Conservation (phyloP, 768 basidiomycete genomes). For the Coprinopsis marcescibilis region DNA sequence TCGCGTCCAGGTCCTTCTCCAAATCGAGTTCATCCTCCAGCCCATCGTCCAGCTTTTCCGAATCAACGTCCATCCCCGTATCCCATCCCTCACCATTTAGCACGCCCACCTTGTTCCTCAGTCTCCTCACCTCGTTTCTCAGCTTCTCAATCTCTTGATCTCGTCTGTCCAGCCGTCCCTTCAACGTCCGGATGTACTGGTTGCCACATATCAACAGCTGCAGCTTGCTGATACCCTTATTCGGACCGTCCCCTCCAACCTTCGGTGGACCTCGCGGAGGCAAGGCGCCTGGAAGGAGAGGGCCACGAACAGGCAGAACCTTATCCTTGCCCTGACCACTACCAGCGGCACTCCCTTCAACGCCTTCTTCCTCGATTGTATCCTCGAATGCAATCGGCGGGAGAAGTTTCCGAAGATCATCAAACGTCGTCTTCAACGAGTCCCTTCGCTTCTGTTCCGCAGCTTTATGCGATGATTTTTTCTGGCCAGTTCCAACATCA, state of each 20-base stretch:
- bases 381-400: slow-evolving; percentile 85
- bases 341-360: background rate
- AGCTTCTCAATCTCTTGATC: slow-evolving; percentile 72
- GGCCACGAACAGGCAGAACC: slow-evolving; percentile 14
- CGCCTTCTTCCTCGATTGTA: slow-evolving; percentile 39
- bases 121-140: slow-evolving; percentile 57
- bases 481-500: slow-evolving; percentile 17
- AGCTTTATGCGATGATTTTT: slow-evolving; percentile 87
- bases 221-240: slow-evolving; percentile 90
- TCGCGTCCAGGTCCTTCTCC: slow-evolving; percentile 55
- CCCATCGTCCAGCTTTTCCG: slow-evolving; percentile 26
- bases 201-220: slow-evolving; percentile 90
- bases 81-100: slow-evolving; percentile 22
- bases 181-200: slow-evolving; percentile 75
- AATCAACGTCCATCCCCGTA: slow-evolving; percentile 20
- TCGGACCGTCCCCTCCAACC: slow-evolving; percentile 84
- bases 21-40: slow-evolving; percentile 43
- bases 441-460: slow-evolving; percentile 98
- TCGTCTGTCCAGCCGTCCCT: slow-evolving; percentile 69
- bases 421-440: slow-evolving; percentile 91
- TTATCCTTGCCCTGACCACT: slow-evolving; percentile 12
- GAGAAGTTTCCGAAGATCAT: slow-evolving; percentile 74
- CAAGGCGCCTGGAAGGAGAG: slow-evolving; percentile 78
- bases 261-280: slow-evolving; percentile 89
- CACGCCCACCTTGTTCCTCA: slow-evolving; percentile 37